Evolutionary conservation across 108 stramenopile genomes (phyloP).

Genomic region (Conticribra weissflogii): DNA sequence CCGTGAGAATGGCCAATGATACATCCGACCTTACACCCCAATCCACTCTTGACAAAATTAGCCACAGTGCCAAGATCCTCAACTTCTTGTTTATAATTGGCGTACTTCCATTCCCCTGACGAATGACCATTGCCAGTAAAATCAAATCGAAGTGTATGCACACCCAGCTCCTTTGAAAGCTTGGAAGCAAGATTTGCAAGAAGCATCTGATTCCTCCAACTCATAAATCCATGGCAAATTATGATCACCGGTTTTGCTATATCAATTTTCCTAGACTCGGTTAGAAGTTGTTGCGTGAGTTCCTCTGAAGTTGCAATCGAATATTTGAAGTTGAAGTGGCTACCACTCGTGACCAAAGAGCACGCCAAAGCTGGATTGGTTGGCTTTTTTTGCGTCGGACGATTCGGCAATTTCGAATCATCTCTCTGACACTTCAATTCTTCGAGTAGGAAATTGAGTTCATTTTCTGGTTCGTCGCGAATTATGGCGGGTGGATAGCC

Average conservation of each 20-base stretch:
- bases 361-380: not conserved
- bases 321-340: slow-evolving; percentile 1
- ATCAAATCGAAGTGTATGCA: slow-evolving; percentile 46
- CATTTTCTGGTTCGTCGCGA: not conserved
- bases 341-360: not conserved
- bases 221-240: slow-evolving; percentile 42
- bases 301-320: slow-evolving; percentile 4
- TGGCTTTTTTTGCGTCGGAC: too few relatives aligned
- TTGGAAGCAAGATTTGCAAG: slow-evolving; percentile 32
- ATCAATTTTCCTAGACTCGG: slow-evolving; percentile 9
- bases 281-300: slow-evolving; percentile 1
- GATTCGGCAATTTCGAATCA: too few relatives aligned
- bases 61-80: slow-evolving; percentile 34
- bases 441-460: not conserved
- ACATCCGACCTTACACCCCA: slow-evolving; percentile 33
- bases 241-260: slow-evolving; percentile 38
- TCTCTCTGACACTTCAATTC: not conserved
- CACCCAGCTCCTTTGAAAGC: slow-evolving; percentile 18
- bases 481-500: not conserved
- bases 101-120: slow-evolving; percentile 21
- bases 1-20: slow-evolving; percentile 50
- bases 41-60: slow-evolving; percentile 21
- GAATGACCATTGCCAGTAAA: slow-evolving; percentile 57
- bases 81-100: slow-evolving; percentile 19
- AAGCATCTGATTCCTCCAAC: slow-evolving; percentile 56